These are phyloP conservation scores for Pelargonium australe DNA, from an alignment of 441 rosid genomes.

Conservation along the genomic window DNA sequence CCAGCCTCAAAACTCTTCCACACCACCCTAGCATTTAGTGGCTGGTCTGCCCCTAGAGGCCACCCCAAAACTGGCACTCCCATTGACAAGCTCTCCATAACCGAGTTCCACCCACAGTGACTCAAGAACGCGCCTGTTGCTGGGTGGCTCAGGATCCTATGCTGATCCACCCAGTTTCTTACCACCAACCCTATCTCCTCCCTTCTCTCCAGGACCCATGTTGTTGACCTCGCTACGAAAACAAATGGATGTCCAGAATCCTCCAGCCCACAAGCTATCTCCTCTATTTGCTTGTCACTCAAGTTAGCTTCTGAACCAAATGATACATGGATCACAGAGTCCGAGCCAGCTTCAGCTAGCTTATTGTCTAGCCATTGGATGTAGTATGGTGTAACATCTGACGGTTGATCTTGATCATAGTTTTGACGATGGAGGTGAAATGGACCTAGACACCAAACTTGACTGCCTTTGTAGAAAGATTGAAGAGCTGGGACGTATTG, in stretches of 20 bases:
- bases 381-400: background rate
- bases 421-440: conserved; percentile 15
- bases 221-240: conserved; percentile 24
- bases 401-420: background rate
- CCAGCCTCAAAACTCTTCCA: conserved; percentile 24
- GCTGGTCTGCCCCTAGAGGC: conserved; percentile 34
- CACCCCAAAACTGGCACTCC: conserved; percentile 34
- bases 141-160: conserved; percentile 23
- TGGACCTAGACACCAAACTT: conserved; percentile 33
- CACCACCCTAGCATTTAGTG: conserved; percentile 29
- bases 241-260: conserved; percentile 24
- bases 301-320: conserved; percentile 33
- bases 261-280: conserved; percentile 30
- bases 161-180: conserved; percentile 34
- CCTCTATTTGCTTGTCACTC: conserved; percentile 25
- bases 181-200: conserved; percentile 24
- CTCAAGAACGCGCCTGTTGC: conserved; percentile 32
- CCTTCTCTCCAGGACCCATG: conserved; percentile 21
- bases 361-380: conserved; percentile 23
- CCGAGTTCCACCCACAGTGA: conserved; percentile 44
- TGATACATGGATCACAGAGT: conserved; percentile 28
- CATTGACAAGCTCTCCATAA: conserved; percentile 28
- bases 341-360: background rate
- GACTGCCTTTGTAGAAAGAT: conserved; percentile 15
- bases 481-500: conserved; percentile 15